These are phyloP conservation scores for Penicillium manginii DNA, from an alignment of 495 filamentous ascomycete genomes.

Conservation along the genomic window DNA sequence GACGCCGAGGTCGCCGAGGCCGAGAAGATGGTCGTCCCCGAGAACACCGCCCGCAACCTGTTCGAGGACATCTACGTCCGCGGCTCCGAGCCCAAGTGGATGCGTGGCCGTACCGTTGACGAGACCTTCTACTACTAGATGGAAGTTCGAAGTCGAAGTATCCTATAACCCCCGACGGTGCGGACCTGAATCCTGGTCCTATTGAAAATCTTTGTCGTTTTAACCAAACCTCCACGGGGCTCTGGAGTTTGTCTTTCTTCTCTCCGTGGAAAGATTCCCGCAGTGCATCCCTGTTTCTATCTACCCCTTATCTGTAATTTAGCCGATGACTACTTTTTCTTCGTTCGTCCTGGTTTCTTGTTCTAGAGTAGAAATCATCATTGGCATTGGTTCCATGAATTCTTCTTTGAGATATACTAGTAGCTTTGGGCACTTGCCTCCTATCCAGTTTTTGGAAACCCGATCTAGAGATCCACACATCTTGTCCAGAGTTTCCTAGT, in stretches of 20 bases:
- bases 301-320: constrained; percentile 40
- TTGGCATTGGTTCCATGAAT: constrained; percentile 6
- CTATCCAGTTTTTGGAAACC: too few relatives aligned
- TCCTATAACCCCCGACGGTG: constrained; percentile 6
- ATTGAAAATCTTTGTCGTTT: constrained; percentile 10
- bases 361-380: constrained; percentile 31
- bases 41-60: constrained; percentile 74
- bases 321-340: constrained; percentile 37
- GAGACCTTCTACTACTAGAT: constrained; percentile 88
- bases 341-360: constrained; percentile 20
- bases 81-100: constrained; percentile 86
- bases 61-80: constrained; percentile 97
- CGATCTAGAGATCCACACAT: too few relatives aligned
- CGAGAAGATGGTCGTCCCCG: constrained; percentile 82
- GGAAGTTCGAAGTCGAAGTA: too few relatives aligned
- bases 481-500: too few relatives aligned
- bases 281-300: constrained; percentile 27
- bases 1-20: constrained; percentile 89
- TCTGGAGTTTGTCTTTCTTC: constrained; percentile 5
- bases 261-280: constrained; percentile 7
- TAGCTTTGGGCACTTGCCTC: too few relatives aligned
- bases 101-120: constrained; percentile 87
- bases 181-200: constrained; percentile 2
- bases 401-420: neutral
- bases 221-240: constrained; percentile 6